These are phyloP conservation scores for Diversispora epigaea DNA, from an alignment of 192 early-diverging fungal species.

Conservation along the genomic window DNA sequence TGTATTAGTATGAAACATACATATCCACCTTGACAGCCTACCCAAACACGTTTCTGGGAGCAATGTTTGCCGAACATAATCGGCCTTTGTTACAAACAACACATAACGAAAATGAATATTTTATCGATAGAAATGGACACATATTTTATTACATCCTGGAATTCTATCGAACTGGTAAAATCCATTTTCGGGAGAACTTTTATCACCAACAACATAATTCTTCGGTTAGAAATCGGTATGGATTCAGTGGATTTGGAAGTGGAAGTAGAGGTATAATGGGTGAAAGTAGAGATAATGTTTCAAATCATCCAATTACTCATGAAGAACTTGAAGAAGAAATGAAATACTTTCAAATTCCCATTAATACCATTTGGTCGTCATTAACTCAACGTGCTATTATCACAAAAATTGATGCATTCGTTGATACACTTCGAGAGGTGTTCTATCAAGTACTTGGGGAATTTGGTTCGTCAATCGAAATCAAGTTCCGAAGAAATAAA, in stretches of 20 bases:
- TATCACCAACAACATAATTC: not conserved
- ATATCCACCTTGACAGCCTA: slow-evolving; percentile 12
- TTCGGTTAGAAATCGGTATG: not conserved
- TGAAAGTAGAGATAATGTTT: not conserved
- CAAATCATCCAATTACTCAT: not conserved
- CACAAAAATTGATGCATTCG: not conserved
- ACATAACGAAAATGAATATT: slow-evolving; percentile 10
- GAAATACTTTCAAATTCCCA: slow-evolving; percentile 19
- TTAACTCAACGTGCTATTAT: not conserved
- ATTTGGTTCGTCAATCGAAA: slow-evolving; percentile 3
- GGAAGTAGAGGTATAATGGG: not conserved
- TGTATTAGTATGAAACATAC: slow-evolving; percentile 20
- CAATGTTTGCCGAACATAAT: slow-evolving; percentile 24
- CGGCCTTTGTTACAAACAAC: not conserved
- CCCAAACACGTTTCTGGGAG: slow-evolving; percentile 19
- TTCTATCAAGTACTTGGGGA: not conserved
- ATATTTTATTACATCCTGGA: no score
- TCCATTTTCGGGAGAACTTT: no score
- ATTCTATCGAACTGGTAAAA: no score
- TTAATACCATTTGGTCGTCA: not conserved
- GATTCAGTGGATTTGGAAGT: not conserved
- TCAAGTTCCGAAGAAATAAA: slow-evolving; percentile 10
- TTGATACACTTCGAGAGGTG: not conserved
- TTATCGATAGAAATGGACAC: not conserved
- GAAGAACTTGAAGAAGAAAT: slow-evolving; percentile 17